Evolutionary conservation across 768 basidiomycete species (phyloP).

Genomic region (Exidia glandulosa): DNA sequence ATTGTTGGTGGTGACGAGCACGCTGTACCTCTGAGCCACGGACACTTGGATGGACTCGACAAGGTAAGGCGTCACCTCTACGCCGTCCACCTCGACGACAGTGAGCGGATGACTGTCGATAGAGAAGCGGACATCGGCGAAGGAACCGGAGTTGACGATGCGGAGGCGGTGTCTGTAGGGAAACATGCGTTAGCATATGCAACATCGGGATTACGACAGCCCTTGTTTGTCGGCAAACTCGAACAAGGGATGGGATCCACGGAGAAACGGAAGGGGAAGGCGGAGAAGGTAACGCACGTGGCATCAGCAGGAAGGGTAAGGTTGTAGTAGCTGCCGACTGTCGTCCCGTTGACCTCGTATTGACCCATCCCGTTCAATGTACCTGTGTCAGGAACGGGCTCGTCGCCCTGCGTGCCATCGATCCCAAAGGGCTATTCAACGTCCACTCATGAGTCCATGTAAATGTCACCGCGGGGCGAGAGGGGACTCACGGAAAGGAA

Average conservation of each 20-base stretch:
- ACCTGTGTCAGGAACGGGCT: constrained; percentile 29
- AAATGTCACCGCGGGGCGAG: neutral
- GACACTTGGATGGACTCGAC: constrained; percentile 31
- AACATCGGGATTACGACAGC: no score
- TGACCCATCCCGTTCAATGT: constrained; percentile 25
- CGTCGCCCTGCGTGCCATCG: constrained; percentile 20
- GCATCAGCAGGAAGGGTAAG: constrained; percentile 25
- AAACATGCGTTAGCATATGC: no score
- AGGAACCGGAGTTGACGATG: constrained; percentile 35
- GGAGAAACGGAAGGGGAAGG: no score
- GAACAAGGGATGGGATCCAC: no score
- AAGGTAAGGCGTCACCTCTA: constrained; percentile 24
- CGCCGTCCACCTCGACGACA: constrained; percentile 40
- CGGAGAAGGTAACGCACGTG: constrained; percentile 5
- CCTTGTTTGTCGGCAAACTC: no score
- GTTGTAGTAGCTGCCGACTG: constrained; percentile 19
- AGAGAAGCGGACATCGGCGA: constrained; percentile 34
- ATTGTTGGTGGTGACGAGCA: constrained; percentile 31
- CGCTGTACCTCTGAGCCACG: constrained; percentile 42
- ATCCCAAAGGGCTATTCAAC: constrained; percentile 18
- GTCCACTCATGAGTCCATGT: neutral
- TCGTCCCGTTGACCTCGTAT: constrained; percentile 12
- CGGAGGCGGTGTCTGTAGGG: constrained; percentile 32
- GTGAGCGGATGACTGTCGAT: constrained; percentile 36
- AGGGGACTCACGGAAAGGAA: neutral